Evolutionary conservation across 768 basidiomycete species (phyloP).

Genomic region (Tulasnella sp.): DNA sequence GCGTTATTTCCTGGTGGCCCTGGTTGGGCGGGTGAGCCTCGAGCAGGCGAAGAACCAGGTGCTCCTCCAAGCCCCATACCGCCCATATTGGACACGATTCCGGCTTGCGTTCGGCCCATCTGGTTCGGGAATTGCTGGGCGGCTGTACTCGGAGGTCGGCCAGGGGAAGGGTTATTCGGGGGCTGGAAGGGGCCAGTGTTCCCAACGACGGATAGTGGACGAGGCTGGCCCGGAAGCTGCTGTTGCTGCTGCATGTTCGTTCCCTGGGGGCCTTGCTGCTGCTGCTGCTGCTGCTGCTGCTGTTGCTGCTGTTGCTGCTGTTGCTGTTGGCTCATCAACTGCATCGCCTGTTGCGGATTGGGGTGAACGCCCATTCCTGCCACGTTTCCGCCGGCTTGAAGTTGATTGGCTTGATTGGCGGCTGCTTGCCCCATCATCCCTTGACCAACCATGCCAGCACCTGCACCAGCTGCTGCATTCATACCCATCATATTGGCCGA

Average conservation of each 20-base stretch:
- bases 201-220: neutral
- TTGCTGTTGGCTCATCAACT: constrained; percentile 12
- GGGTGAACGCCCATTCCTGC: constrained; percentile 9
- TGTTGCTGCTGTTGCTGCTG: neutral
- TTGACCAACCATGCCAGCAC: neutral
- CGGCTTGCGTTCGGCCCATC: neutral
- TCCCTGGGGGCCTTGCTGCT: constrained; percentile 6
- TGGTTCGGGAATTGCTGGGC: neutral
- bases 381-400: neutral
- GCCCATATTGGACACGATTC: neutral
- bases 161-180: constrained; percentile 15
- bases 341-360: neutral
- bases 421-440: neutral
- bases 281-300: constrained; percentile 14
- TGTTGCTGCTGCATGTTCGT: neutral
- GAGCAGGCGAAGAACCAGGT: constrained; percentile 1
- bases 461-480: neutral
- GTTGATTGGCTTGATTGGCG: neutral
- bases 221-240: neutral
- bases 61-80: neutral
- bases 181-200: neutral
- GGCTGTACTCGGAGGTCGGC: constrained; percentile 11
- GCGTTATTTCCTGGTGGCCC: neutral
- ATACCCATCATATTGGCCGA: neutral
- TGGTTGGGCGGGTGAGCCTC: neutral